These are phyloP conservation scores for Biscogniauxia mediterranea DNA, from an alignment of 2,329 filamentous ascomycete species.

Conservation along the genomic window DNA sequence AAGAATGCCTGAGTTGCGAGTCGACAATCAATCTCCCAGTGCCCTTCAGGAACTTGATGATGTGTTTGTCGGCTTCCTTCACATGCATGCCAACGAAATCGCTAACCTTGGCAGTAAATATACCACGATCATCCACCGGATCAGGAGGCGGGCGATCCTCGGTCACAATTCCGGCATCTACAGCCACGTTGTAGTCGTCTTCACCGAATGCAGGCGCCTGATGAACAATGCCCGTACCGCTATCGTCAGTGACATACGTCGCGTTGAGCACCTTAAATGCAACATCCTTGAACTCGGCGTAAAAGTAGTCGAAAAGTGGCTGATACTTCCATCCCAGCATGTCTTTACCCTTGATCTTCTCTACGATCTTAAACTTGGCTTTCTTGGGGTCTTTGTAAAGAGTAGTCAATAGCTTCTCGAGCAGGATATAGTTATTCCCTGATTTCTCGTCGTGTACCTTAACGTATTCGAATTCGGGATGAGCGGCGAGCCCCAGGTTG, in stretches of 20 bases:
- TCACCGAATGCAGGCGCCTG: constrained; percentile 93
- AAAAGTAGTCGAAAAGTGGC: constrained; percentile 87
- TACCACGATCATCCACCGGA: constrained; percentile 81
- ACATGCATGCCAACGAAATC: constrained; percentile 88
- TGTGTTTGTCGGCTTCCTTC: constrained; percentile 88
- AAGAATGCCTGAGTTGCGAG: constrained; percentile 85
- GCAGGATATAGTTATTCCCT: constrained; percentile 79
- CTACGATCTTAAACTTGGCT: constrained; percentile 82
- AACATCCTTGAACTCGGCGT: constrained; percentile 80
- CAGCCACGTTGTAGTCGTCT: constrained; percentile 86
- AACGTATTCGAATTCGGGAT: constrained; percentile 83
- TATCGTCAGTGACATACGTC: constrained; percentile 82
- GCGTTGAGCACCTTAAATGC: constrained; percentile 82
- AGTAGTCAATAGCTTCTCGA: constrained; percentile 77
- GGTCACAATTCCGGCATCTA: constrained; percentile 73
- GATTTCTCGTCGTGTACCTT: constrained; percentile 82
- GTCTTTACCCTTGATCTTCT: constrained; percentile 76
- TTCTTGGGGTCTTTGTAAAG: constrained; percentile 96
- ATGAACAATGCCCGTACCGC: constrained; percentile 91
- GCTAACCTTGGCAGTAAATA: constrained; percentile 72
- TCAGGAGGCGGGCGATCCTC: constrained; percentile 80
- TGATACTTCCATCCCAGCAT: constrained; percentile 89
- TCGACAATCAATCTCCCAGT: constrained; percentile 77
- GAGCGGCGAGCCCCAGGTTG: constrained; percentile 72
- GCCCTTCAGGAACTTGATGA: constrained; percentile 83